phyloP scores from a whole-genome alignment of 176 grass and related monocot species.

The Saccharum officinarum region DNA sequence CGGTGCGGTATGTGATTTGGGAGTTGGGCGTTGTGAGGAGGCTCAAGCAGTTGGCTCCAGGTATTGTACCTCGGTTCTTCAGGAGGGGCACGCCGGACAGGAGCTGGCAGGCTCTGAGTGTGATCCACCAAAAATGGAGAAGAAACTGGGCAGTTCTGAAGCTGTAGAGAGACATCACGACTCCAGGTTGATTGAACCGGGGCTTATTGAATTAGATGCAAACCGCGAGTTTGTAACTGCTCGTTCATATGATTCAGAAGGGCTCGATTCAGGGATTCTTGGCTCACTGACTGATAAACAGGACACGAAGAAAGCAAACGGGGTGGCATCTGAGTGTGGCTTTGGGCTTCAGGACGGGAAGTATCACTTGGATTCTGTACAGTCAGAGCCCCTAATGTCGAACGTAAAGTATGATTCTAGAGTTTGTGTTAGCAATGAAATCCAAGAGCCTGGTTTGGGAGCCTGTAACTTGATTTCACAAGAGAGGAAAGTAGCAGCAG shows the following conservation, averaged over 20 bases:
- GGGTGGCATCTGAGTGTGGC: constrained; percentile 1
- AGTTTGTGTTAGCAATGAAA: not conserved
- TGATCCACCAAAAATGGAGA: constrained; percentile 2
- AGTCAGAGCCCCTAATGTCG: not conserved
- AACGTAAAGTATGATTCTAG: constrained; percentile 20
- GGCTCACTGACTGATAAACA: not conserved
- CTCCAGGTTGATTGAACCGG: not conserved
- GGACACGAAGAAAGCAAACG: constrained; percentile 10
- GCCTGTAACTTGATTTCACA: constrained; percentile 26
- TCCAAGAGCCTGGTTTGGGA: not conserved
- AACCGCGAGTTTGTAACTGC: not conserved
- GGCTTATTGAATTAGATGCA: not conserved
- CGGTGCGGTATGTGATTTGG: constrained; percentile 9
- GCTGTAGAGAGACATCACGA: not conserved
- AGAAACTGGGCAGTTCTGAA: not conserved
- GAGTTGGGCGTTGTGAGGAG: not conserved
- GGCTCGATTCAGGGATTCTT: not conserved
- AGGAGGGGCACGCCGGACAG: not conserved
- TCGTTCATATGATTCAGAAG: not conserved
- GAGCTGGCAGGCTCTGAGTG: not conserved
- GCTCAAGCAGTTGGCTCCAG: not conserved
- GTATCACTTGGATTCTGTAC: constrained; percentile 9
- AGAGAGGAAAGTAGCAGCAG: constrained; percentile 22
- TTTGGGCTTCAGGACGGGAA: not conserved
- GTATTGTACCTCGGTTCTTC: constrained; percentile 18